phyloP scores from a whole-genome alignment of 108 stramenopile species.

The Nitzschia sp. region DNA sequence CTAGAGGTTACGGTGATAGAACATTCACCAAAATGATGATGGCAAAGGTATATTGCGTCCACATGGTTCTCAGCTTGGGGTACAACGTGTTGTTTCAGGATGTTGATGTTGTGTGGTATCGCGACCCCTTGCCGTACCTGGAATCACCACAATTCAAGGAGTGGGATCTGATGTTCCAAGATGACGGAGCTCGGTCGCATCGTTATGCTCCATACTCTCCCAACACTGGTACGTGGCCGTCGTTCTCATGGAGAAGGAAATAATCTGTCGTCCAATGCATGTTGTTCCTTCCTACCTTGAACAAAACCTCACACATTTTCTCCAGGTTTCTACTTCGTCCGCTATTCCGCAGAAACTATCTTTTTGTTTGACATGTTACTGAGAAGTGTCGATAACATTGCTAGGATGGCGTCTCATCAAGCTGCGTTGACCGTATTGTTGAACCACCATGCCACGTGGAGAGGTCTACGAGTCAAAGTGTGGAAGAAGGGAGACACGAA shows the following conservation, averaged over 20 bases:
- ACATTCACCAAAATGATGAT: conserved; percentile 83
- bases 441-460: conserved; percentile 69
- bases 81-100: conserved; percentile 86
- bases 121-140: conserved; percentile 62
- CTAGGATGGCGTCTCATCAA: conserved; percentile 69
- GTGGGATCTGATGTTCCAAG: conserved; percentile 85
- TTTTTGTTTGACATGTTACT: conserved; percentile 71
- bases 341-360: conserved; percentile 66
- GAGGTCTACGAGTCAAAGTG: conserved; percentile 70
- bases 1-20: conserved; percentile 63
- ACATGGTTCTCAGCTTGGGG: conserved; percentile 55
- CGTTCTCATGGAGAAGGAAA: not conserved
- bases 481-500: conserved; percentile 37
- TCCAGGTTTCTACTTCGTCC: conserved; percentile 81
- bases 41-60: conserved; percentile 78
- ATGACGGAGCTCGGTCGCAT: conserved; percentile 78
- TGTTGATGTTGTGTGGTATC: conserved; percentile 71
- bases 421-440: conserved; percentile 67
- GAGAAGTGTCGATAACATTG: conserved; percentile 63
- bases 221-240: conserved; percentile 15
- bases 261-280: conserved; percentile 20
- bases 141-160: conserved; percentile 44
- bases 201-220: conserved; percentile 68
- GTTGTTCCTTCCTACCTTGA: conserved; percentile 44
- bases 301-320: too few relatives aligned